Evolutionary conservation across 2,329 filamentous ascomycete genomes (phyloP).

Genomic region (Botrytis tulipae): DNA sequence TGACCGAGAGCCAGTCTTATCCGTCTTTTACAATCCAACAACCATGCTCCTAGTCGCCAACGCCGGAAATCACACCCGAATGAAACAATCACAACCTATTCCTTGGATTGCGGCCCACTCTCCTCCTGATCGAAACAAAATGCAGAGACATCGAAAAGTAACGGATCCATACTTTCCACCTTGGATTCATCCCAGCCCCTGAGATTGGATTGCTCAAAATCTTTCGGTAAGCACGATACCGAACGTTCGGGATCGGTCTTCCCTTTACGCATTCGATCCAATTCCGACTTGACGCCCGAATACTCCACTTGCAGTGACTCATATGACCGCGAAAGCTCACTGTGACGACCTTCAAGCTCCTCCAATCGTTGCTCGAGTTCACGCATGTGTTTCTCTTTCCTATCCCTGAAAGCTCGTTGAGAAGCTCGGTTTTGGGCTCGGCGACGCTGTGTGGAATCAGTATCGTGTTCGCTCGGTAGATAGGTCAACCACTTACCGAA

Average conservation of each 20-base stretch:
- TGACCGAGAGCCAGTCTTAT: constrained; percentile 5
- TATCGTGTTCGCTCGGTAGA: background rate
- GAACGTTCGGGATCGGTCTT: constrained; percentile 21
- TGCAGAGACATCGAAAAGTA: constrained; percentile 38
- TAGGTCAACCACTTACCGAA: constrained; percentile 31
- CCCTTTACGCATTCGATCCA: constrained; percentile 35
- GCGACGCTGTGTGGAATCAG: constrained; percentile 45
- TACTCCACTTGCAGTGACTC: constrained; percentile 45
- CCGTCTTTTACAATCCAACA: constrained; percentile 1
- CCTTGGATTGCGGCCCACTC: background rate
- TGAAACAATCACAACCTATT: constrained; percentile 5
- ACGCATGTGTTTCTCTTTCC: constrained; percentile 63
- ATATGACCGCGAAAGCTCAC: constrained; percentile 54
- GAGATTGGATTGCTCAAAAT: constrained; percentile 22
- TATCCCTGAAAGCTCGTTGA: constrained; percentile 59
- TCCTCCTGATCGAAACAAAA: constrained; percentile 38
- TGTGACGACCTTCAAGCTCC: constrained; percentile 54
- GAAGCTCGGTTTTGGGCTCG: constrained; percentile 61
- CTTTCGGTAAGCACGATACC: constrained; percentile 6
- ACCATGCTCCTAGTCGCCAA: constrained; percentile 12
- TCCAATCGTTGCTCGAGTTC: constrained; percentile 58
- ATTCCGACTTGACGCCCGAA: constrained; percentile 36
- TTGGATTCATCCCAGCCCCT: constrained; percentile 31
- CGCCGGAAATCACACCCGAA: constrained; percentile 12
- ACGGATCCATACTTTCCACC: constrained; percentile 34